These are phyloP conservation scores for Drosera spatulata DNA, from an alignment of 179 eudicot genomes.

Conservation along the genomic window DNA sequence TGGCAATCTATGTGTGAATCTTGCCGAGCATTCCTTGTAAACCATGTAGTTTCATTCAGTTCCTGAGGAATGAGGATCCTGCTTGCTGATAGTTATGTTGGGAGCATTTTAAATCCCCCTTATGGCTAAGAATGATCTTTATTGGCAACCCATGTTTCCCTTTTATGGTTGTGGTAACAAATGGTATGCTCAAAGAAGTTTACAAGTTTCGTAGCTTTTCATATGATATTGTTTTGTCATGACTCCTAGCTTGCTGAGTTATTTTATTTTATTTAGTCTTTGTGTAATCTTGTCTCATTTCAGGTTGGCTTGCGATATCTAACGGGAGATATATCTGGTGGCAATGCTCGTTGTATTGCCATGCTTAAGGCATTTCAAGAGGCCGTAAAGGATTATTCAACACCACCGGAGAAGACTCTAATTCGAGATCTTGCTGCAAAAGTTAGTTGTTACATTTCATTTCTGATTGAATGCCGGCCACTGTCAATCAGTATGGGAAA, in stretches of 20 bases:
- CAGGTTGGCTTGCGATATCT: constrained; percentile 91
- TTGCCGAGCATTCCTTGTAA: too few relatives aligned
- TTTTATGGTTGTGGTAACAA: too few relatives aligned
- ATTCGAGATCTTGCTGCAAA: constrained; percentile 82
- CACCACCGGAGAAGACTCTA: constrained; percentile 74
- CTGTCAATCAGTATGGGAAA: constrained; percentile 99
- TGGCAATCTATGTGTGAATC: too few relatives aligned
- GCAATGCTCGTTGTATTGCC: constrained; percentile 96
- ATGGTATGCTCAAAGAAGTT: too few relatives aligned
- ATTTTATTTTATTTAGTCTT: neutral
- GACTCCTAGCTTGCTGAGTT: neutral
- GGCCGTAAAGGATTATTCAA: constrained; percentile 70
- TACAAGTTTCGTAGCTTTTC: neutral
- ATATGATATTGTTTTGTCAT: neutral
- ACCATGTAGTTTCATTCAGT: too few relatives aligned
- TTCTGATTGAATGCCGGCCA: constrained; percentile 93
- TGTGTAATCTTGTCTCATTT: constrained; percentile 5
- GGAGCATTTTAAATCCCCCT: too few relatives aligned
- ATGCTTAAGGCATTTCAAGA: constrained; percentile 98
- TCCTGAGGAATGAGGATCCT: too few relatives aligned
- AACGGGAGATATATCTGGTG: constrained; percentile 86
- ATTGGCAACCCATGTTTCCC: too few relatives aligned
- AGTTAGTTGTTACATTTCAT: constrained; percentile 74
- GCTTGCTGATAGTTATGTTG: too few relatives aligned
- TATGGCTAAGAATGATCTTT: too few relatives aligned